Base-by-base conservation (phyloP, 1,284 basidiomycete species). In the Ustilago esculenta region DNA sequence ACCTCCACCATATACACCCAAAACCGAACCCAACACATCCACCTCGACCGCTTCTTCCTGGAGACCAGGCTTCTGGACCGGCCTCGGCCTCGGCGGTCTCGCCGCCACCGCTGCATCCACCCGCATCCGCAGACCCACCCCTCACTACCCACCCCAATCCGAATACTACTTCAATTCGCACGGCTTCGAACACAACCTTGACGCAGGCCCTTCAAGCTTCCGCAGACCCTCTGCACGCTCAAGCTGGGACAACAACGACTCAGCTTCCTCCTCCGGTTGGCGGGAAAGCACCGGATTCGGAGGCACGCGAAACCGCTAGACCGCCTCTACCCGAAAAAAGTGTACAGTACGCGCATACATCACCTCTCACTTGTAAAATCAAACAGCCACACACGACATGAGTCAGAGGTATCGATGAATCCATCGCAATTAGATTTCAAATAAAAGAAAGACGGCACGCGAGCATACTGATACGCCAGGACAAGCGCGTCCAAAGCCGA, bases 1-100 rank as follows among this genome's bases (percentile, higher is more conserved):
- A 0, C 92, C 92, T 0, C 92, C 92, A 8, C 92, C 92, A 0
- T 94, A 94, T 78, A 84, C 86, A 11, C 34, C 45, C 8, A 87
- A 88, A 75, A 64, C 84, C 58, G 56, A 83, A 14, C 50, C 48
- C 11, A 30, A 45, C 34, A 33, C 56, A 8, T 36, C 35, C 14
- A 12, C 27, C 27, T 27, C 42, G 0, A 24, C 45, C 5, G 24
- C 50, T 4, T 59, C 49, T 18, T 50, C 55, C 0, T 73, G 71
- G 72, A 33, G 66, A 44, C 74, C 74, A 2, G 74, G 74, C 23
- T 74, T 76, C 54, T 76, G 72, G 74, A 73, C 72, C 20, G 74
- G 74, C 11, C 56, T 76, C 12, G 66, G 63, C 0, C 21, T 68
- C 2, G 72, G 65, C 11, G 69, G 64, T 21, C 41, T 73, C 15